Percentiles rank a stretch among this genome's conserved stretches.
Conservation (phyloP, 1,139 yeast species). For the Pichia sp. region DNA sequence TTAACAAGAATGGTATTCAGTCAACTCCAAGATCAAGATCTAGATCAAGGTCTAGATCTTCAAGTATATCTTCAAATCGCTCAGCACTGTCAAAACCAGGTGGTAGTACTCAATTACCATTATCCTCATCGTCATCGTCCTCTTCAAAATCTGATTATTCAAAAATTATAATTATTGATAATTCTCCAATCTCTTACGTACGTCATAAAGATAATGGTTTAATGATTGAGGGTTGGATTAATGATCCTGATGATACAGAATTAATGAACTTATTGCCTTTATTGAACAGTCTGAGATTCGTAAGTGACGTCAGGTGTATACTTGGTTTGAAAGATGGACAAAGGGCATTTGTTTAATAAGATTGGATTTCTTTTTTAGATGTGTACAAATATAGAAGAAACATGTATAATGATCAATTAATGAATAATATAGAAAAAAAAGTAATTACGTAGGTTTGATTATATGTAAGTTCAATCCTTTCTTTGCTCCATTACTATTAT, state of each 20-base stretch:
- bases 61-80: conserved; percentile 6
- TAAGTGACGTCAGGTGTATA: conserved; percentile 81
- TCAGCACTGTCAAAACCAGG: conserved; percentile 1
- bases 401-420: not conserved
- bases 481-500: not conserved
- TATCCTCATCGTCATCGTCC: not conserved
- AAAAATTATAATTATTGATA: conserved; percentile 76
- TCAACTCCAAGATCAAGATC: conserved; percentile 4
- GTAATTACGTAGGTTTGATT: not conserved
- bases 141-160: conserved; percentile 41
- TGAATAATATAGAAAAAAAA: not conserved
- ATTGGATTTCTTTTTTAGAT: not conserved
- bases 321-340: conserved; percentile 77
- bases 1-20: not conserved
- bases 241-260: conserved; percentile 84
- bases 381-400: not conserved
- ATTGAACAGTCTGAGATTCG: conserved; percentile 67
- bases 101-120: not conserved
- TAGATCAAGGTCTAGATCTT: conserved; percentile 9
- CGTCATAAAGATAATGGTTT: conserved; percentile 83
- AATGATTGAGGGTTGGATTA: conserved; percentile 95
- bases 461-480: conserved; percentile 11
- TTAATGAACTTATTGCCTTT: conserved; percentile 74
- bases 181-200: conserved; percentile 85
- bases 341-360: conserved; percentile 38